A percentile compares a stretch with the other conserved stretches of the same genome.
Conservation (phyloP, 176 grass and related monocot genomes). For the Alopecurus myosuroides region DNA sequence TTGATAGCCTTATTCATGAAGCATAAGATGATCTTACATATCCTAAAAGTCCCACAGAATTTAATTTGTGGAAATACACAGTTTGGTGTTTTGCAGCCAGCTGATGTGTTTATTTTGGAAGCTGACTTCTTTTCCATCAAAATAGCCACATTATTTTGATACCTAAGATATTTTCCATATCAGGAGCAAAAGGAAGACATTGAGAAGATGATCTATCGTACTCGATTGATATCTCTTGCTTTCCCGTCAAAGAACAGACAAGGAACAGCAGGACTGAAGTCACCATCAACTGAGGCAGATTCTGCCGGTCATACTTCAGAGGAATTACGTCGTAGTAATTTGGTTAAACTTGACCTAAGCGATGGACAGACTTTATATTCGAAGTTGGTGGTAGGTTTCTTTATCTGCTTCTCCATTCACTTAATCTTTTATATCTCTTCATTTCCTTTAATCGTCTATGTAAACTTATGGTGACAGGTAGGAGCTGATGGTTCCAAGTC, state of each 20-base stretch:
- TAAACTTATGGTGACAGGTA: constrained; percentile 45
- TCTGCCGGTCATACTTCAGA: constrained; percentile 13
- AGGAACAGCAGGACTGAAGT: constrained; percentile 11
- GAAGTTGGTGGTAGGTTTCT: constrained; percentile 85
- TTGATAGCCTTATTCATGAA: not conserved
- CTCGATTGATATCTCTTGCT: constrained; percentile 64
- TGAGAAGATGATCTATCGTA: constrained; percentile 56
- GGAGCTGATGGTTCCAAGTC: constrained; percentile 94
- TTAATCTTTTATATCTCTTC: not conserved
- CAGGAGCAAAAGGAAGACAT: constrained; percentile 57
- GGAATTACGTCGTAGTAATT: constrained; percentile 39
- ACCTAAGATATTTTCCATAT: not conserved
- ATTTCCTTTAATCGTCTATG: constrained; percentile 9
- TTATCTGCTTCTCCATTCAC: constrained; percentile 2
- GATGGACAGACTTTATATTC: constrained; percentile 70
- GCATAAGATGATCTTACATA: not conserved
- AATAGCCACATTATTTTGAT: constrained; percentile 4
- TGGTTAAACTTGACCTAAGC: constrained; percentile 72
- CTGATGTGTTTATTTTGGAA: constrained; percentile 1
- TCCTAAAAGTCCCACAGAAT: not conserved
- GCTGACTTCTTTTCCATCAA: not conserved
- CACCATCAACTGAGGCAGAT: constrained; percentile 16
- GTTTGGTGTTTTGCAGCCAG: not conserved
- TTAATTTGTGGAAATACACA: not conserved
- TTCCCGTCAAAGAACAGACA: constrained; percentile 37